Evolutionary conservation across 2,329 filamentous ascomycete genomes (phyloP).

Genomic region (Aspergillaceae sp.): DNA sequence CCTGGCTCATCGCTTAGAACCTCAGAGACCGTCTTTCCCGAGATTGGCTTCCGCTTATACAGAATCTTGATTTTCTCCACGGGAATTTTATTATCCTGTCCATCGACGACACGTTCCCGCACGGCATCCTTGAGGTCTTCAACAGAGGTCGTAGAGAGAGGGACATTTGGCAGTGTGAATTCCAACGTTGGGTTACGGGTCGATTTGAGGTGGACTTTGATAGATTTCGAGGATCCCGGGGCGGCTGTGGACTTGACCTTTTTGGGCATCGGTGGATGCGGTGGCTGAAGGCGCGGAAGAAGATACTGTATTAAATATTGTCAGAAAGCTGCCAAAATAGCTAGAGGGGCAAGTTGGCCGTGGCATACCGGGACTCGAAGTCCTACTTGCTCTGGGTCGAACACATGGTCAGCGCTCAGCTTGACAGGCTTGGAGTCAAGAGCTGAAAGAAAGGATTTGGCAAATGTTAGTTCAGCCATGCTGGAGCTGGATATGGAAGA

Average conservation of each 20-base stretch:
- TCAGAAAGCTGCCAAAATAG: not conserved
- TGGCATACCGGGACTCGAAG: conserved; percentile 62
- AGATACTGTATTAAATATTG: conserved; percentile 29
- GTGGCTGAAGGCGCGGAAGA: conserved; percentile 38
- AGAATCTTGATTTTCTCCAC: conserved; percentile 78
- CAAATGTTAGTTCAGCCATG: conserved; percentile 80
- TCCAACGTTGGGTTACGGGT: conserved; percentile 66
- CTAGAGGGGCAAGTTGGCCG: not conserved
- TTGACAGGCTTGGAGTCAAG: conserved; percentile 73
- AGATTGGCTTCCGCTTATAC: conserved; percentile 75
- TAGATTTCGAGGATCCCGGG: conserved; percentile 34
- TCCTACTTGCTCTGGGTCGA: conserved; percentile 72
- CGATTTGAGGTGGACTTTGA: conserved; percentile 36
- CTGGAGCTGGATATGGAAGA: conserved; percentile 4
- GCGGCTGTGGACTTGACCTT: conserved; percentile 24
- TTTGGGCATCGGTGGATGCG: conserved; percentile 38
- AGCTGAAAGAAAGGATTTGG: conserved; percentile 69
- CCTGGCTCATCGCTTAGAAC: conserved; percentile 51
- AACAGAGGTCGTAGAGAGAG: conserved; percentile 61
- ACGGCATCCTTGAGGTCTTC: conserved; percentile 69
- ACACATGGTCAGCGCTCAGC: conserved; percentile 81
- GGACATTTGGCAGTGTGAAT: conserved; percentile 53
- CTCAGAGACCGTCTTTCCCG: conserved; percentile 71
- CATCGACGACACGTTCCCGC: conserved; percentile 50
- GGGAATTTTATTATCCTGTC: conserved; percentile 23